Evolutionary conservation across 768 basidiomycete species (phyloP).

Genomic region (Leccinum broughii): DNA sequence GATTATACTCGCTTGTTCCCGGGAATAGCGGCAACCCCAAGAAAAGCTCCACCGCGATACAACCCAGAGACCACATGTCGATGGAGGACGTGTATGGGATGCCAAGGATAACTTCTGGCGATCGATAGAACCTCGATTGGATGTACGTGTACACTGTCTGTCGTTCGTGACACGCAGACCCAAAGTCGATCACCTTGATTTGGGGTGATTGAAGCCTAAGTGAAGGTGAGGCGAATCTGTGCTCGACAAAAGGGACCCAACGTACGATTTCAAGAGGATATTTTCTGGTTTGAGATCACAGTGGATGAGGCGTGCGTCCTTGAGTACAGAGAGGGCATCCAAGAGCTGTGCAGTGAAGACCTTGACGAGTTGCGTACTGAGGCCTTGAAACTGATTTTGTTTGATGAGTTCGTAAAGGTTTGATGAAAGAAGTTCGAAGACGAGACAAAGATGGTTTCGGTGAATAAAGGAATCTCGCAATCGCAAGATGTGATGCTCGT

Average conservation of each 20-base stretch:
- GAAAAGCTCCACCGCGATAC: constrained; percentile 98
- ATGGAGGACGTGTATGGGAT: constrained; percentile 93
- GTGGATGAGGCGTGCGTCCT: constrained; percentile 95
- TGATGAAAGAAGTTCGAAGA: constrained; percentile 94
- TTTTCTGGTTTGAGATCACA: constrained; percentile 99
- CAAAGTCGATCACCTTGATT: constrained; percentile 99
- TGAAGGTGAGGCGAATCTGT: background rate
- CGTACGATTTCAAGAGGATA: constrained; percentile 91
- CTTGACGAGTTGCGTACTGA: constrained; percentile 96
- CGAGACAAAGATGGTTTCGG: constrained; percentile 93
- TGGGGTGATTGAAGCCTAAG: constrained; percentile 90
- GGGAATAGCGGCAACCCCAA: constrained; percentile 95
- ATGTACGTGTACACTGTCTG: constrained; percentile 99
- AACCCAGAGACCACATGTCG: constrained; percentile 99
- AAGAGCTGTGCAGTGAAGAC: constrained; percentile 97
- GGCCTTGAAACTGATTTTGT: constrained; percentile 98
- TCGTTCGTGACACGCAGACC: constrained; percentile 97
- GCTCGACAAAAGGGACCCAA: constrained; percentile 3
- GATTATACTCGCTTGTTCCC: constrained; percentile 99
- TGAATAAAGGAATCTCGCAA: constrained; percentile 97
- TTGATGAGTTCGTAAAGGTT: constrained; percentile 99
- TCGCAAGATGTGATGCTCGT: constrained; percentile 96
- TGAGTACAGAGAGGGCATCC: constrained; percentile 88
- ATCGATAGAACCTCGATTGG: constrained; percentile 97
- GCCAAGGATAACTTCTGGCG: constrained; percentile 94